Conservation (phyloP, 257 asterid genomes). For the Solanum ossicruentum region DNA sequence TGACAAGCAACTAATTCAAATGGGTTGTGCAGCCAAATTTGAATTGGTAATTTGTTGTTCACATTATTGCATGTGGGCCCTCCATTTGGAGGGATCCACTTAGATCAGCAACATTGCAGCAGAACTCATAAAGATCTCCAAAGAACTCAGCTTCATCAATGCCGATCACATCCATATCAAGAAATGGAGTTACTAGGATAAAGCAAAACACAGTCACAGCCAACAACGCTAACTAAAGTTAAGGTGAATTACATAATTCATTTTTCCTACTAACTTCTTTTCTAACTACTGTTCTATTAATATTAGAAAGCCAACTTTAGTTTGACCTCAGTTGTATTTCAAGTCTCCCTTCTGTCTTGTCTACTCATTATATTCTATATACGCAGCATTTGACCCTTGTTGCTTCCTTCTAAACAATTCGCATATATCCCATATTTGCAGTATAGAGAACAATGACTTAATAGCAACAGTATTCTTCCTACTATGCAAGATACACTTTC, state of each 20-base stretch:
- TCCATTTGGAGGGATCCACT: too few species aligned
- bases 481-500: not conserved
- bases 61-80: too few species aligned
- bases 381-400: too few species aligned
- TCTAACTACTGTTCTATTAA: not conserved
- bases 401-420: not conserved
- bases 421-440: not conserved
- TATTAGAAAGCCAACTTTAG: not conserved
- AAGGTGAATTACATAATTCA: not conserved
- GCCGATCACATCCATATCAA: slow-evolving; percentile 64
- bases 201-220: not conserved
- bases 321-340: not conserved
- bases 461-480: not conserved
- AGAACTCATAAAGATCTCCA: slow-evolving; percentile 70
- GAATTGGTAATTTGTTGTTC: too few species aligned
- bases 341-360: not conserved
- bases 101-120: slow-evolving; percentile 82
- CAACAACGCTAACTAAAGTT: not conserved
- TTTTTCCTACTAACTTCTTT: not conserved
- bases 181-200: not conserved
- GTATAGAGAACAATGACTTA: not conserved
- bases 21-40: too few species aligned
- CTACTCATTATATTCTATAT: not conserved
- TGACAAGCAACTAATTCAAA: too few species aligned
- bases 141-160: slow-evolving; percentile 95